Evolutionary conservation across 2,329 filamentous ascomycete genomes (phyloP).

Genomic region (Annulohypoxylon truncatum): DNA sequence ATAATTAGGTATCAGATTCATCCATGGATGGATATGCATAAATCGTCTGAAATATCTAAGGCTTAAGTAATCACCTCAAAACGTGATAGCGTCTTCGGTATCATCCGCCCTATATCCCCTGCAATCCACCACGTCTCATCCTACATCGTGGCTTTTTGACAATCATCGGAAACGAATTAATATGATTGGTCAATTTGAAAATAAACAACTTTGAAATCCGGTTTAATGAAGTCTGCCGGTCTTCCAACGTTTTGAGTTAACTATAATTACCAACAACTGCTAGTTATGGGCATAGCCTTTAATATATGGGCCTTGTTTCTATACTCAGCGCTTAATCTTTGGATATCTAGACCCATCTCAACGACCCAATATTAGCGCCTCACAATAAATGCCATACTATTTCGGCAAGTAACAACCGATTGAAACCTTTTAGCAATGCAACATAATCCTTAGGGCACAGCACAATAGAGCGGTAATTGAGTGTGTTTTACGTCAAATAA

Average conservation of each 20-base stretch:
- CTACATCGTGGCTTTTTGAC: not conserved
- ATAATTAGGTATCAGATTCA: too few relatives aligned
- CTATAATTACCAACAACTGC: not conserved
- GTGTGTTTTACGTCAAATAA: not conserved
- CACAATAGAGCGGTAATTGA: not conserved
- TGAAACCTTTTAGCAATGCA: not conserved
- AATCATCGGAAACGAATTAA: not conserved
- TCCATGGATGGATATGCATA: too few relatives aligned
- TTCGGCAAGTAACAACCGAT: not conserved
- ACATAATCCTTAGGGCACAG: not conserved
- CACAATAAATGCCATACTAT: not conserved
- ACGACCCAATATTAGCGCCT: not conserved
- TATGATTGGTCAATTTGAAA: not conserved
- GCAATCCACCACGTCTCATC: not conserved
- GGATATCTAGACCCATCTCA: not conserved
- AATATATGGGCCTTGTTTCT: not conserved
- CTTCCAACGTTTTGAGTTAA: not conserved
- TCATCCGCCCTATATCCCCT: not conserved
- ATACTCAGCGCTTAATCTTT: not conserved
- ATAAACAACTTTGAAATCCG: not conserved
- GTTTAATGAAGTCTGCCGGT: not conserved
- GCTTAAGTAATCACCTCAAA: not conserved
- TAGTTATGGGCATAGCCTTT: not conserved
- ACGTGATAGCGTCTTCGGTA: not conserved
- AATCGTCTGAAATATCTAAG: too few relatives aligned